Evolutionary conservation across 345 rosid genomes (phyloP), one percentile per base, ranked within the genome.

Genomic region (Microcos paniculata): DNA sequence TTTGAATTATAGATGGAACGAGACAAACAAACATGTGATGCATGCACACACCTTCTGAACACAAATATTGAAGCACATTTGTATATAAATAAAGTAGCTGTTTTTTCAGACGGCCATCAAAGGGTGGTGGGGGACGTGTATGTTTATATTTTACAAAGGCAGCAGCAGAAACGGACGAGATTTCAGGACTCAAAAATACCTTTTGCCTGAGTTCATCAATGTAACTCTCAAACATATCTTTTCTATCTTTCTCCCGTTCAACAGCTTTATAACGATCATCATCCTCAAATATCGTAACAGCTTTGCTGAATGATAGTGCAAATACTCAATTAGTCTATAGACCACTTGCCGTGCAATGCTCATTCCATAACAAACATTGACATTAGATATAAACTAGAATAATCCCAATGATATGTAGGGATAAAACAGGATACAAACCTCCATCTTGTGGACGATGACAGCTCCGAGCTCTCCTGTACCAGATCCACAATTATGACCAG

Each of bases 201-300:
- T 89, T 92, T 68, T 87, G 86, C 69, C 70, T 86, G 66, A 93
- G 88, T 75, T 93, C 99, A 76, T 82, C 79, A 66, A 92, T 53
- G 80, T 87, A 87, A 80, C 87, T 83, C 75, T 93, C 98, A 83
- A 90, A 89, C 56, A 93, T 78, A 77, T 92, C 94, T 87, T 80
- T 92, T 69, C 99, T 94, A 35, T 96, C 99, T 80, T 88, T 90
- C 78, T 93, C 99, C 75, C 97, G 85, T 62, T 93, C 98, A 76
- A 96, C 79, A 73, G 89, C 96, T 88, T 90, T 88, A 71, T 89
- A 96, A 61, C 96, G 92, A 53, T 92, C 95, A 76, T 93, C 96
- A 74, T 89, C 85, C 84, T 93, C 96, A 83, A 96, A 87, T 76
- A 93, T 79, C 30, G 85, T 52, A 73, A 79, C 81, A 49, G 85